Evolutionary conservation across 371 early-diverging fungal genomes (phyloP), one percentile per base, ranked within the genome.

Genomic region (Mortierella sp.): DNA sequence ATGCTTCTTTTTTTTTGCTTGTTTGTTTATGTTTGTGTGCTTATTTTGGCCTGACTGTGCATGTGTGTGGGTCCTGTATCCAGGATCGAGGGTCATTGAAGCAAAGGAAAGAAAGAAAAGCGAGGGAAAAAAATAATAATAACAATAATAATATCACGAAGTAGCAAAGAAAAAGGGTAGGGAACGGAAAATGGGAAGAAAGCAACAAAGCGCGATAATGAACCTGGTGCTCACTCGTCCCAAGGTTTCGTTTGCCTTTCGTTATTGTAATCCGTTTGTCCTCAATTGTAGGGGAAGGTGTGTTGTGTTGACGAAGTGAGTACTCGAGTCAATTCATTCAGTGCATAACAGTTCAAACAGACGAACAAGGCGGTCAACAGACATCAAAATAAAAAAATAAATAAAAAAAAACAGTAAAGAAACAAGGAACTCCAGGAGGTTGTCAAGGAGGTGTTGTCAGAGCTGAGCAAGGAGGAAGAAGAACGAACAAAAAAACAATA

Each of bases 401-500:
- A 19, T n/a, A n/a, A 55, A 21, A n/a, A 0, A 63, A 14, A 34
- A 38, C 60, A 60, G 21, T 10, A 34, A 19, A 9, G 8, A 38
- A 63, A 38, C 38, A 42, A 34, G 68, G 2, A 34, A 16, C 34
- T 65, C 55, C 31, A 63, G 63, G 63, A 63, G 58, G 28, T 24
- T 58, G 21, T 38, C 38, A 34, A 34, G 68, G 68, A 65, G 68
- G 42, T 8, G 24, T 8, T 19, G 38, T 34, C 16, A 38, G 38
- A 65, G 68, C 68, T 65, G 68, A 38, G 68, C 68, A 65, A 65
- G 68, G 68, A 65, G 68, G 38, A 21, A 8, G 24, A 55, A 58
- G 14, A 34, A 63, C 14, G 31, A 60, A 28, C 4, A 60, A 28
- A 19, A 26, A 26, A 63, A 38, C 42, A 38, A 38, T 38, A 5